Percentiles rank a stretch among this genome's conserved stretches.
These are phyloP conservation scores for Vitis amurensis DNA, from an alignment of 164 flowering plant species.

Conservation along the genomic window DNA sequence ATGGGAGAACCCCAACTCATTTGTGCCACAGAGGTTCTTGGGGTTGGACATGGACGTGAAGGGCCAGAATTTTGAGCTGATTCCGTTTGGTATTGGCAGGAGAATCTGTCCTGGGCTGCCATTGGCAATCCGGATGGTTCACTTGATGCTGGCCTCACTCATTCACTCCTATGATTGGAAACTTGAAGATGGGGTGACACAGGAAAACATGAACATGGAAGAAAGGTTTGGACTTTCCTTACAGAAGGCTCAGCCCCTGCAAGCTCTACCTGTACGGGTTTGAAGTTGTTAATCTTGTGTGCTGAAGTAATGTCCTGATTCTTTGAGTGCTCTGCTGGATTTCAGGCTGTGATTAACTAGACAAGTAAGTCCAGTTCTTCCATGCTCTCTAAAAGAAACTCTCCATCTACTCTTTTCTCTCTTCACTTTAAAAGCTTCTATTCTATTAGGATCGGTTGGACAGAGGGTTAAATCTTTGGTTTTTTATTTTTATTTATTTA, in stretches of 20 bases:
- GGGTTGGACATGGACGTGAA: slow-evolving; percentile 24
- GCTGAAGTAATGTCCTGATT: too few species aligned
- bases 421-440: too few species aligned
- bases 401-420: too few species aligned
- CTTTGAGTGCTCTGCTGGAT: too few species aligned
- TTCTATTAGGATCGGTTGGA: too few species aligned
- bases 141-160: slow-evolving; percentile 32
- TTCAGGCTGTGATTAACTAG: too few species aligned
- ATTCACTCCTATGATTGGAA: slow-evolving; percentile 34
- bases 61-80: slow-evolving; percentile 32
- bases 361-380: too few species aligned
- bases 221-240: slow-evolving; percentile 20
- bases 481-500: too few species aligned
- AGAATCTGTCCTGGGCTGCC: slow-evolving; percentile 39
- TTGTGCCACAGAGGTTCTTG: slow-evolving; percentile 34
- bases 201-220: slow-evolving; percentile 20
- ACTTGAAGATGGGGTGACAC: slow-evolving; percentile 20
- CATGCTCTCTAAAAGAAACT: too few species aligned
- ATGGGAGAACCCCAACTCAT: slow-evolving; percentile 22
- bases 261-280: too few species aligned
- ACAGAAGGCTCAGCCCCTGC: slow-evolving; percentile 13
- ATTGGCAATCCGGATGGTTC: slow-evolving; percentile 27
- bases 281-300: too few species aligned
- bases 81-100: slow-evolving; percentile 36
- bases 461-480: too few species aligned